Base-by-base conservation (phyloP, 768 basidiomycete genomes). In the Rhodosporidiobolus sp. region DNA sequence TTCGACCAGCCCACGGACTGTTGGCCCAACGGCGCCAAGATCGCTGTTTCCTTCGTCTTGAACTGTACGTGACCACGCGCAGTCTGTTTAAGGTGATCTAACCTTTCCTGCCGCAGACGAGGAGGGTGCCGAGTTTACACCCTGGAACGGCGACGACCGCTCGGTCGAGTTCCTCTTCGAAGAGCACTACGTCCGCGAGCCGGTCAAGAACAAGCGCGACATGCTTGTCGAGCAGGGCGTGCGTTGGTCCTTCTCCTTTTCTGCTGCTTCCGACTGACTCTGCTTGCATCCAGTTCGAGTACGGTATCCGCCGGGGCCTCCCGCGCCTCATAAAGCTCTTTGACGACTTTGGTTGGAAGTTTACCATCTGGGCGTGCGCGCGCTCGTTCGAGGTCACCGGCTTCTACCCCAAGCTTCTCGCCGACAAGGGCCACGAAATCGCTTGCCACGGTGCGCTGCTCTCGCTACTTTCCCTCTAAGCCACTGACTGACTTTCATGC, bases 111-210 rank as follows among this genome's bases (percentile, higher is more conserved):
- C 32, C 35, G 35, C 57, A 38, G 28, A 43, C 32, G n/a, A n/a
- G 65, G 72, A 65, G 69, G 62, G 74, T 16, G 74, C 74, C 3
- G 78, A 78, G 58, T 65, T 69, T 34, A 77, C 74, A 28, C 69
- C 72, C 19, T 78, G 76, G 78, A 78, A 78, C 63, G 78, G 76
- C 14, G 78, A 77, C 61, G 61, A 74, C 26, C 45, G 54, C 30
- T 72, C 69, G 19, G 71, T 70, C 48, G 70, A 67, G 34, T 63
- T 55, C 46, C 65, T 78, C 17, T 72, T 74, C 66, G 78, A 78
- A 66, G 63, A 70, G 54, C 75, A 76, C 54, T 76, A 76, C 55
- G 65, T 72, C 12, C 62, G 76, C 32, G 38, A 63, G 32, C 70
- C 72, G 20, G 56, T 50, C 14, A 56, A 54, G 12, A 76, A 76